Conservation (phyloP, 257 asterid species). For the Anisodus acutangulus region DNA sequence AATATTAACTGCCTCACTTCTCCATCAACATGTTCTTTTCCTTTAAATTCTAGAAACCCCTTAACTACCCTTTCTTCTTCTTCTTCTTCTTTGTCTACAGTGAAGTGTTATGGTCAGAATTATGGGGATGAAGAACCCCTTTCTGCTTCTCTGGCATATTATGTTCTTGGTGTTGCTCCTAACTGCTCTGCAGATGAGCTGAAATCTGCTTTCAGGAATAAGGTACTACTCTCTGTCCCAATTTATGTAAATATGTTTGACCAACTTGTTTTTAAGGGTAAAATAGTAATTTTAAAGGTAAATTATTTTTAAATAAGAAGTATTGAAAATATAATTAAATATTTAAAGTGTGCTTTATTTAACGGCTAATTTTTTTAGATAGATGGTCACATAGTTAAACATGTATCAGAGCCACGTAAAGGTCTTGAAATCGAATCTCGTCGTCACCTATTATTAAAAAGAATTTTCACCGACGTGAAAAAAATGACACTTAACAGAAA, state of each 20-base stretch:
- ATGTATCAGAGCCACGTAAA: too few species aligned
- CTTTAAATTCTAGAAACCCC: slow-evolving; percentile 23
- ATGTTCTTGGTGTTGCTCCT: slow-evolving; percentile 70
- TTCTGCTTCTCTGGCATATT: slow-evolving; percentile 59
- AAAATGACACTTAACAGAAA: too few species aligned
- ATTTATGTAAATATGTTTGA: background rate
- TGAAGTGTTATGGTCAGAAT: slow-evolving; percentile 43
- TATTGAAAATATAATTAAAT: too few species aligned
- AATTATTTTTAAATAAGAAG: too few species aligned
- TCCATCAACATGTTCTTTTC: slow-evolving; percentile 32
- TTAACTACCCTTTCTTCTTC: slow-evolving; percentile 32
- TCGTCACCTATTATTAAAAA: too few species aligned
- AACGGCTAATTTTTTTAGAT: too few species aligned
- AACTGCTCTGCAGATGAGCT: slow-evolving; percentile 63
- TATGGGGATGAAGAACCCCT: slow-evolving; percentile 41
- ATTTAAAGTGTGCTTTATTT: too few species aligned
- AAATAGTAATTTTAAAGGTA: too few species aligned
- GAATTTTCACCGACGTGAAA: too few species aligned
- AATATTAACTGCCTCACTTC: slow-evolving; percentile 20
- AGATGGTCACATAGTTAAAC: too few species aligned
- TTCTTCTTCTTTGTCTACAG: slow-evolving; percentile 35
- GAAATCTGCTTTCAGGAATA: slow-evolving; percentile 85
- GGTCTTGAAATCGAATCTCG: too few species aligned
- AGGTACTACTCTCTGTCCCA: slow-evolving; percentile 42
- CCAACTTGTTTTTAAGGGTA: too few species aligned